phyloP scores from a whole-genome alignment of 2,329 filamentous ascomycete species.

The Colletotrichum sp. region DNA sequence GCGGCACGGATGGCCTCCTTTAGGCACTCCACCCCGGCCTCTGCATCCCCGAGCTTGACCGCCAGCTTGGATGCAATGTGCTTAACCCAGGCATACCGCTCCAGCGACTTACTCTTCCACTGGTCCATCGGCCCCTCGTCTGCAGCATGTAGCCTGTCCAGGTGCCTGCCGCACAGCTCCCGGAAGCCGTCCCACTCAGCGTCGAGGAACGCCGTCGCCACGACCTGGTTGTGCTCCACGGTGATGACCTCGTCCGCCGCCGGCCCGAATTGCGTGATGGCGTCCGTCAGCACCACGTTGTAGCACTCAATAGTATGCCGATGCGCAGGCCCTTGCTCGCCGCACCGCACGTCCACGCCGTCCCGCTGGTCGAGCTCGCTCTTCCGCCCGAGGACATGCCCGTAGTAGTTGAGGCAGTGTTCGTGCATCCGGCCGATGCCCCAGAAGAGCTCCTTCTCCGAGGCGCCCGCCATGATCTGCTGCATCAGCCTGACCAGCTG shows the following conservation, averaged over 20 bases:
- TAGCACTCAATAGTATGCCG: background rate
- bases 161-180: background rate
- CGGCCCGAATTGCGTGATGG: background rate
- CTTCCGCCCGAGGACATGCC: background rate
- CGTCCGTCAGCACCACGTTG: background rate
- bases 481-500: background rate
- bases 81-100: background rate
- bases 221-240: background rate
- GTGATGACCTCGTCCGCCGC: background rate
- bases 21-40: background rate
- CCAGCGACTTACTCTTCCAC: background rate
- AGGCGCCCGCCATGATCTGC: background rate
- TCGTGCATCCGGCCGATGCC: background rate
- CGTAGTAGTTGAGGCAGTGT: background rate
- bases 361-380: background rate
- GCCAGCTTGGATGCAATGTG: background rate
- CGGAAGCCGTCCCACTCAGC: background rate
- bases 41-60: background rate
- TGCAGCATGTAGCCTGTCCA: background rate
- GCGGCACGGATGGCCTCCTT: background rate
- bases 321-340: background rate
- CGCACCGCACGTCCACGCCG: background rate
- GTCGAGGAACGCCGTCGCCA: background rate
- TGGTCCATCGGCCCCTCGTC: background rate
- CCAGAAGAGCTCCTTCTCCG: background rate